phyloP scores from a whole-genome alignment of 345 rosid genomes.

The Citrus mangshanensis region DNA sequence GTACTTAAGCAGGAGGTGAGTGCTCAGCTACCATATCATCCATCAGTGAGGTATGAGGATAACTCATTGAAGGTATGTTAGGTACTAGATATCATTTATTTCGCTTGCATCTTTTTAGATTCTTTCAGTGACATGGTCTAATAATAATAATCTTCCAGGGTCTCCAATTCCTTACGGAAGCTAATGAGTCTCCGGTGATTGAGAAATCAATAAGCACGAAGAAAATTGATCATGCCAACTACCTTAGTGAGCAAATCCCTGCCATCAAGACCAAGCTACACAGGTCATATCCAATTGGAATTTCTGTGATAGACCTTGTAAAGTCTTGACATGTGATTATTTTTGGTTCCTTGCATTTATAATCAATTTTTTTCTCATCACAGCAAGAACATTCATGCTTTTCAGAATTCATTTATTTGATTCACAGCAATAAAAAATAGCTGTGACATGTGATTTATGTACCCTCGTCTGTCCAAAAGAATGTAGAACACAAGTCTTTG shows the following conservation, averaged over 20 bases:
- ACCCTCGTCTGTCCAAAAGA: not conserved
- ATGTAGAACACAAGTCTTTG: not conserved
- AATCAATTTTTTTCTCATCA: not conserved
- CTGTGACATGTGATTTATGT: not conserved
- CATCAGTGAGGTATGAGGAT: constrained; percentile 41
- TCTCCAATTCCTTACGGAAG: constrained; percentile 65
- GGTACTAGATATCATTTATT: not conserved
- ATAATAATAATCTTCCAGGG: constrained; percentile 51
- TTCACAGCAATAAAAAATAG: not conserved
- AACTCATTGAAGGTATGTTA: constrained; percentile 46
- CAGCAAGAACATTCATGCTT: not conserved
- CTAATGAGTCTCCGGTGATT: constrained; percentile 20
- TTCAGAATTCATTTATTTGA: not conserved
- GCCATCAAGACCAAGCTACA: constrained; percentile 49
- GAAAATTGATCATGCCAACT: constrained; percentile 25
- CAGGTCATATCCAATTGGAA: constrained; percentile 63
- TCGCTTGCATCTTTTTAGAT: not conserved
- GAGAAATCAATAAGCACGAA: constrained; percentile 28
- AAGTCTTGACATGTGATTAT: constrained; percentile 8
- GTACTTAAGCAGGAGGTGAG: constrained; percentile 45
- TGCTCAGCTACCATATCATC: constrained; percentile 42
- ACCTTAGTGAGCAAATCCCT: constrained; percentile 23
- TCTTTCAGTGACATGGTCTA: not conserved
- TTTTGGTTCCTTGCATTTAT: not conserved
- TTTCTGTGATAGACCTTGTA: constrained; percentile 50